Evolutionary conservation across 768 basidiomycete species (phyloP).

Genomic region (Punctularia strigosozonata): DNA sequence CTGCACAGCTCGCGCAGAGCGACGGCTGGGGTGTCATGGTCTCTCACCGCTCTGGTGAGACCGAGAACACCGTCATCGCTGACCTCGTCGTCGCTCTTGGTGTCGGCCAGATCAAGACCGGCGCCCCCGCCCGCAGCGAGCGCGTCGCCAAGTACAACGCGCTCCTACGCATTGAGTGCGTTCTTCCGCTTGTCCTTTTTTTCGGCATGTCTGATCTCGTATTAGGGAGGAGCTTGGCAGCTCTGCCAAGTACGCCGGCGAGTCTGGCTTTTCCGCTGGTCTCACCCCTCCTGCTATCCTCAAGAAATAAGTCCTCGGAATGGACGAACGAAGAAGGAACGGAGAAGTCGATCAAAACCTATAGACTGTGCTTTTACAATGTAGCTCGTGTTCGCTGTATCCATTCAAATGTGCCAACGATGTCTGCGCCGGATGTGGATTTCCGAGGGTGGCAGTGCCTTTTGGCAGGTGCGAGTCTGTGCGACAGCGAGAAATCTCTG

Average conservation of each 20-base stretch:
- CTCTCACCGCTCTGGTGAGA: conserved; percentile 98
- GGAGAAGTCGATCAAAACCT: background rate
- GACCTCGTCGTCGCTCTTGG: conserved; percentile 91
- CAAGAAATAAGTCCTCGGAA: conserved; percentile 37
- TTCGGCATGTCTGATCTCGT: conserved; percentile 6
- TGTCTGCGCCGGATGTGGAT: too few species aligned
- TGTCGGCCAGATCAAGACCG: conserved; percentile 95
- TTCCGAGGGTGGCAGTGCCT: too few species aligned
- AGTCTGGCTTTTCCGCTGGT: conserved; percentile 72
- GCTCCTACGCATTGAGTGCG: conserved; percentile 83
- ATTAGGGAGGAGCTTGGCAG: conserved; percentile 67
- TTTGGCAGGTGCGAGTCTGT: too few species aligned
- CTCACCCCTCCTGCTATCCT: conserved; percentile 57
- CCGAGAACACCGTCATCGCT: conserved; percentile 93
- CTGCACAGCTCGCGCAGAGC: conserved; percentile 91
- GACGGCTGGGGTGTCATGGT: conserved; percentile 99
- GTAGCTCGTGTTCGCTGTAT: too few species aligned
- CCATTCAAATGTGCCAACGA: too few species aligned
- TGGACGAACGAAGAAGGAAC: background rate
- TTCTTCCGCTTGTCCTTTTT: conserved; percentile 10
- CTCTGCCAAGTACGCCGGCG: conserved; percentile 63
- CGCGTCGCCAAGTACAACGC: conserved; percentile 94
- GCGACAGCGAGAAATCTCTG: too few species aligned
- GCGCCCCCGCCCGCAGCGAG: conserved; percentile 91
- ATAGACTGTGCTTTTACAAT: too few species aligned